Conservation (phyloP, 1,284 basidiomycete genomes). For the Ceratobasidium papillatum region DNA sequence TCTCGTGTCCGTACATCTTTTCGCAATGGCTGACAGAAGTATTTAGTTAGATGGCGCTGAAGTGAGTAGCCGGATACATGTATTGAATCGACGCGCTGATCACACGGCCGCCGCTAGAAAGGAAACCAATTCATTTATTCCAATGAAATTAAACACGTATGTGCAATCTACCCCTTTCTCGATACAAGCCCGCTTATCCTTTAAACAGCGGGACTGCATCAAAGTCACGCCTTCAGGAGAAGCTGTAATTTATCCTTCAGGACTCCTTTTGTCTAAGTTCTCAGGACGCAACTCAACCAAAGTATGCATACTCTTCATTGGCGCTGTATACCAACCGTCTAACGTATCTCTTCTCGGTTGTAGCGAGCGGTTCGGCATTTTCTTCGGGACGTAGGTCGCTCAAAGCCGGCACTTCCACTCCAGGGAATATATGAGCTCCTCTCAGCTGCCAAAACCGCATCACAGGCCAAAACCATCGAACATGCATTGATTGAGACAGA, state of each 20-base stretch:
- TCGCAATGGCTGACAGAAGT: not conserved
- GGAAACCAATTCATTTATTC: not conserved
- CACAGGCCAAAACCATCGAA: slow-evolving; percentile 13
- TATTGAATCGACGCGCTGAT: not conserved
- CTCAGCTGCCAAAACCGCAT: not conserved
- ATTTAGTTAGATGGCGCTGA: not conserved
- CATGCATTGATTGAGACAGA: not conserved
- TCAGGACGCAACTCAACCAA: slow-evolving; percentile 18
- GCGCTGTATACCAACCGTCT: not conserved
- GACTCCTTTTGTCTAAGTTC: slow-evolving; percentile 13
- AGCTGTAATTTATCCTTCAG: slow-evolving; percentile 4
- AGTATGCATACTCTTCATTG: not conserved
- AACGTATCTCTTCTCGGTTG: not conserved
- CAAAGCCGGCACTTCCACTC: not conserved
- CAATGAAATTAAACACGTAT: slow-evolving; percentile 5
- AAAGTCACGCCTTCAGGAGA: slow-evolving; percentile 13
- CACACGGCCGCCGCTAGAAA: not conserved
- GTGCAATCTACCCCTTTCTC: not conserved
- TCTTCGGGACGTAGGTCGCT: slow-evolving; percentile 1
- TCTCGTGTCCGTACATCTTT: not conserved
- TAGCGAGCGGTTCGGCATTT: slow-evolving; percentile 2
- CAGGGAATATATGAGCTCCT: slow-evolving; percentile 21
- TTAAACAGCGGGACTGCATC: slow-evolving; percentile 13
- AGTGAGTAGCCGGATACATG: not conserved
- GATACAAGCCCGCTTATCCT: not conserved